Percentiles rank a stretch among this genome's conserved stretches.
phyloP scores from a whole-genome alignment of 225 moss, liverwort and hornwort genomes.

The Neckera pumila region DNA sequence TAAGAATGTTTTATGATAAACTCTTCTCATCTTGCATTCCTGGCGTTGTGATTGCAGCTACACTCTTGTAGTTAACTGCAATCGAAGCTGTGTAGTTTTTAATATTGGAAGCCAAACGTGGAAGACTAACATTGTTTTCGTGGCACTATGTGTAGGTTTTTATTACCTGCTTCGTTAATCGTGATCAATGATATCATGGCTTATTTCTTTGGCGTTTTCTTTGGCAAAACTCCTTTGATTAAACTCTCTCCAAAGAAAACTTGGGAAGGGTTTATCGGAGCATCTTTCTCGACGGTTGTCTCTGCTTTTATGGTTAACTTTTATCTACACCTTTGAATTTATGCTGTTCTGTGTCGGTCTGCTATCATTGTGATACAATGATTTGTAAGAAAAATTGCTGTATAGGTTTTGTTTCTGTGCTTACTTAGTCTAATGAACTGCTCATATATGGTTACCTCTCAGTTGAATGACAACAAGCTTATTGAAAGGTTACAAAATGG shows the following conservation, averaged over 20 bases:
- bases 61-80: background rate
- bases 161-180: conserved; percentile 89
- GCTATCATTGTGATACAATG: background rate
- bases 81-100: background rate
- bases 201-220: conserved; percentile 91
- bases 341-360: background rate
- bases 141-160: conserved; percentile 56
- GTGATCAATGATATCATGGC: conserved; percentile 99
- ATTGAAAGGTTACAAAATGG: background rate
- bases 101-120: background rate
- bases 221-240: conserved; percentile 90
- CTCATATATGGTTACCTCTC: background rate
- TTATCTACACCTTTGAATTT: background rate
- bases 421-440: background rate
- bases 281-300: conserved; percentile 84
- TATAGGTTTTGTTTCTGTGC: background rate
- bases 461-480: background rate
- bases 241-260: conserved; percentile 99
- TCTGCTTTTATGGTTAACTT: conserved; percentile 75
- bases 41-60: background rate
- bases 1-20: background rate
- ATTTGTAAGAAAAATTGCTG: background rate
- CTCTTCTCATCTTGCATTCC: background rate
- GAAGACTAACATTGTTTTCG: background rate
- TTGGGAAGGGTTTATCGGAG: conserved; percentile 99